Conservation (phyloP, 306 rosid genomes). For the Trichosanthes cucumerina region DNA sequence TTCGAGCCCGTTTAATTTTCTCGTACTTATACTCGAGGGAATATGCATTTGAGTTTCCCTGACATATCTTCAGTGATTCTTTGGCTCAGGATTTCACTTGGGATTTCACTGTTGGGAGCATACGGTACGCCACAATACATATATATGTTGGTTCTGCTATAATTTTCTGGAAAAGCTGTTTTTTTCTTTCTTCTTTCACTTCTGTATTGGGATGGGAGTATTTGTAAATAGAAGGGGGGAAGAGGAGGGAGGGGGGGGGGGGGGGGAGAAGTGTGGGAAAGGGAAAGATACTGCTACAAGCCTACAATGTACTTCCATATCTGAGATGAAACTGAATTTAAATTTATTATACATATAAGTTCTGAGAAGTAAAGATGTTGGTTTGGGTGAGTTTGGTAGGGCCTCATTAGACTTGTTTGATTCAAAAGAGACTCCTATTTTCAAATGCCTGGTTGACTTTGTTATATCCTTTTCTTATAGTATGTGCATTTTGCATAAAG, state of each 20-base stretch:
- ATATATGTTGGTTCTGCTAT: slow-evolving; percentile 2
- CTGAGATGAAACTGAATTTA: slow-evolving; percentile 24
- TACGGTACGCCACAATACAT: not conserved
- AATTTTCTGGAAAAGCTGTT: not conserved
- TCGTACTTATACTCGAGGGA: not conserved
- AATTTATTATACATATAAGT: slow-evolving; percentile 11
- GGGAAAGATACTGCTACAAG: not conserved
- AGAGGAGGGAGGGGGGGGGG: not conserved
- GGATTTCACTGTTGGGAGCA: not conserved
- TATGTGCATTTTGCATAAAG: not conserved
- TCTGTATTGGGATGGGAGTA: slow-evolving; percentile 9
- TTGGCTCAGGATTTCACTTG: slow-evolving; percentile 3
- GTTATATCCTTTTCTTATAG: not conserved
- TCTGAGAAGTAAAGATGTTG: not conserved
- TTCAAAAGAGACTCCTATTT: not conserved
- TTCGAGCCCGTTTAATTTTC: not conserved
- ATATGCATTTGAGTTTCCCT: not conserved
- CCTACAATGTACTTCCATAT: slow-evolving; percentile 20
- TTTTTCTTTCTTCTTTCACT: not conserved
- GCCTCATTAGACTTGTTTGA: not conserved
- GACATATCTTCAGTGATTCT: not conserved
- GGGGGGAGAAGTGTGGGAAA: not conserved
- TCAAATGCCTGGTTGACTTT: not conserved
- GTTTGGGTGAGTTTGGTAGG: slow-evolving; percentile 3
- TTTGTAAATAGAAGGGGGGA: not conserved